Evolutionary conservation across 306 rosid genomes (phyloP), one percentile per base, ranked within the genome.

Genomic region (Prinsepia uniflora): DNA sequence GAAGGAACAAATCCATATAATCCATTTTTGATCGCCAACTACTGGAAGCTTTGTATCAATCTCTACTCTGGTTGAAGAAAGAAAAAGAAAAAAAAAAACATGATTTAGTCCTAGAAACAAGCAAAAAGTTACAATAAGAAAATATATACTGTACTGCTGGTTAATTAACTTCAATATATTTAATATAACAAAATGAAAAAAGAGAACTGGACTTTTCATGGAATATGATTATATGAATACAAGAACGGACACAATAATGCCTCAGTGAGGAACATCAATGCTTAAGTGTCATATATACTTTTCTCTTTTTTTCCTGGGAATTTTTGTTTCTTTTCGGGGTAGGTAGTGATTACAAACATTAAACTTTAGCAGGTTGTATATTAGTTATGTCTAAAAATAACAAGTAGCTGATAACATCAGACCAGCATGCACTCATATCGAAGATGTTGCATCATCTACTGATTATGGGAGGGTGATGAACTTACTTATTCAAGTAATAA

Each of bases 1-100:
- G 89, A 92, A 92, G 69, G 98, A 90, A 75, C 96, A 92, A 75
- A 92, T 85, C 98, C 96, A 92, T 72, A 92, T 84, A 13, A 90
- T 84, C 98, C 98, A 92, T 78, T 86, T 92, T 83, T 92, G 85
- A 75, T 88, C 89, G 50, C 98, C 98, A 80, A 85, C 63, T 15
- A 82, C 5, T 14, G 98, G 96, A 70, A 92, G 91, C 79, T 90
- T 90, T 78, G 92, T 74, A 76, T 90, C 87, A 22, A 92, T 92
- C 86, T 88, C 96, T 70, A 92, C 59, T 80, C 98, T 92, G 87
- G 78, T 77, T 40, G 73, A 34, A 47, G 22, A n/a, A 68, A 40
- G 45, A 48, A 7, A 24, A 24, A 24, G n/a, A 24, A 24, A 24
- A 24, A 24, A 24, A 63, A 62, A 74, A 48, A 17, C 43, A 73